Evolutionary conservation across 371 early-diverging fungal species (phyloP), one percentile per base, ranked within the genome.

Genomic region (Apophysomyces sp.): DNA sequence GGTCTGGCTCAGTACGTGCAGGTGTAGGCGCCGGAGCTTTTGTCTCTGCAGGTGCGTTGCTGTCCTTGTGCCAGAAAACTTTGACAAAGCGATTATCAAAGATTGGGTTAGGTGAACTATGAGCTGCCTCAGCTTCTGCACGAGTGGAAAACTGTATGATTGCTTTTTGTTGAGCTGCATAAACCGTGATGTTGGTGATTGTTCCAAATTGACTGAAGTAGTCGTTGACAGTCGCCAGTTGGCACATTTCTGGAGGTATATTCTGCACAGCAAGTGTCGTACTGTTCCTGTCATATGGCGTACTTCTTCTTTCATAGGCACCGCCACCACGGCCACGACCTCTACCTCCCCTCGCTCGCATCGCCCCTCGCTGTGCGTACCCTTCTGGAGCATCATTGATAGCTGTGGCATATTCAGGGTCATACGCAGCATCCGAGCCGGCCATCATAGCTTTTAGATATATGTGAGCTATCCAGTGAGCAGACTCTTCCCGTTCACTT

Each of bases 31-130:
- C 67, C 24, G 69, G 63, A 26, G 69, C 65, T 21, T 26, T 15
- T 34, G 51, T 32, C 55, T 40, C 49, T 30, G 58, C 30, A 37
- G 56, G n/a, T 13, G n/a, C n/a, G n/a, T n/a, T 21, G 36, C 21
- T 39, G 34, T 55, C 61, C 29, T 61, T 63, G 26, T 78, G 70
- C 83, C 86, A 91, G 68, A 72, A 92, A 13, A 92, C 86, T 60
- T 87, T 88, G 37, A 92, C 91, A 63, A 92, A 92, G 3, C 92
- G 84, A 69, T 92, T 91, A 18, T 77, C 83, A 67, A 92, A 92
- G 27, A 90, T 80, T 15, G 87, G 80, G 9, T 88, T 87, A 1
- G 92, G 89, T 12, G 83, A 86, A 54, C 73, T 71, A 65, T 85
- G 81, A 5, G 91, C 91, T 15, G 77, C 79, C 21, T 63, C 64